Evolutionary conservation across 2,329 filamentous ascomycete species (phyloP).

Genomic region (Cryphonectria nitschkei): DNA sequence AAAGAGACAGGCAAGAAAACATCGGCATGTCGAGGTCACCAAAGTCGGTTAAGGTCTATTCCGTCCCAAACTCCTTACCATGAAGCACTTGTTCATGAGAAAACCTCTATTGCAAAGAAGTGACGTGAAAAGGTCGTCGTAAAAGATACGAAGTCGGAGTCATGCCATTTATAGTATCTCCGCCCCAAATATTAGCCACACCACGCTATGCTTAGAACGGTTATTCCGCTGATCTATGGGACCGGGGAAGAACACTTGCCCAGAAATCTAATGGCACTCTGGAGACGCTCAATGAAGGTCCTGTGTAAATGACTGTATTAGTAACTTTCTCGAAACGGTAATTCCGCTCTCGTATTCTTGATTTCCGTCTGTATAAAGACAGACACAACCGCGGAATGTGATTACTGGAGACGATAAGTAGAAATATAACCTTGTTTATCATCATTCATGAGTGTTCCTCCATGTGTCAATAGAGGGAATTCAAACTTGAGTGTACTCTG

Average conservation of each 20-base stretch:
- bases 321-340: not conserved
- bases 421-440: not conserved
- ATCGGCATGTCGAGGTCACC: not conserved
- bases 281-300: not conserved
- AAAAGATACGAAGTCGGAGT: slow-evolving; percentile 16
- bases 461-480: not conserved
- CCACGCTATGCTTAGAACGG: not conserved
- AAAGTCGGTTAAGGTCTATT: not conserved
- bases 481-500: not conserved
- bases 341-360: not conserved
- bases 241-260: not conserved
- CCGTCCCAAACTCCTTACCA: not conserved
- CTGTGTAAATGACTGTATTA: not conserved
- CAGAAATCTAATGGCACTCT: not conserved
- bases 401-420: not conserved
- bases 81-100: not conserved
- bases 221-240: not conserved
- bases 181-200: not conserved
- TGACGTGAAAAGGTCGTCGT: not conserved
- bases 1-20: not conserved
- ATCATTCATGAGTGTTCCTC: not conserved
- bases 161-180: slow-evolving; percentile 18
- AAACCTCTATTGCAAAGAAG: not conserved
- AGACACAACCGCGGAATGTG: not conserved
- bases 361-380: not conserved